Base-by-base conservation (phyloP, 1,139 yeast species). In the Candida sanyaensis region DNA sequence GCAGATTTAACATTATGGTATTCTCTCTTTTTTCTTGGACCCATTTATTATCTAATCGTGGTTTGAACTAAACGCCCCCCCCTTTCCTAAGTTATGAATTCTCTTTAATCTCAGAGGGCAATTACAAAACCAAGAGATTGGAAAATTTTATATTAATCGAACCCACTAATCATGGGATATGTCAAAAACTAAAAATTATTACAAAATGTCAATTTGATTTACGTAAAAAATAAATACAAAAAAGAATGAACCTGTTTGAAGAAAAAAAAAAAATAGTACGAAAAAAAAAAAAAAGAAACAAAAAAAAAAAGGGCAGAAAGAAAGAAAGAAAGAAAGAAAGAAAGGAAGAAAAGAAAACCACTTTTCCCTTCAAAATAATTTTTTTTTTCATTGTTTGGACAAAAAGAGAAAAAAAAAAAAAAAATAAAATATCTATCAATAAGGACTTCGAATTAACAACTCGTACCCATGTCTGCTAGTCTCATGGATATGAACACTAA, bases 401-500 rank as follows among this genome's bases (percentile, higher is more conserved):
- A 36, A 36, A 36, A 36, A 24, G 27, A 5, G 27, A 24, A 7
- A 26, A 4, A 26, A 4, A 26, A 26, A 26, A 26, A 26, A 26
- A 26, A 6, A 36, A n/a, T n/a, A 13, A 32, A 11, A 34, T 34
- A 11, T 9, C n/a, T 36, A 36, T 36, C 39, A 36, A 36, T 29
- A 36, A 36, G 29, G 28, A 36, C 24, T 24, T 24, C 39, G 29
- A 36, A 24, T 24, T 17, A 9, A 36, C 36, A 7, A n/a, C 39
- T 10, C 17, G 24, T 23, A 26, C 28, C 39, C 24, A 11, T 36
- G 39, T 36, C 39, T 36, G 39, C n/a, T 36, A 24, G 39, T 29
- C 21, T 24, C 39, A 30, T 40, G 34, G 34, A 30, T 29, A 42
- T 30, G 30, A 42, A 29, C 36, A 31, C 21, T 23, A 31, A 41